Evolutionary conservation across 2,329 filamentous ascomycete species (phyloP).

Genomic region (Talaromyces islandicus): DNA sequence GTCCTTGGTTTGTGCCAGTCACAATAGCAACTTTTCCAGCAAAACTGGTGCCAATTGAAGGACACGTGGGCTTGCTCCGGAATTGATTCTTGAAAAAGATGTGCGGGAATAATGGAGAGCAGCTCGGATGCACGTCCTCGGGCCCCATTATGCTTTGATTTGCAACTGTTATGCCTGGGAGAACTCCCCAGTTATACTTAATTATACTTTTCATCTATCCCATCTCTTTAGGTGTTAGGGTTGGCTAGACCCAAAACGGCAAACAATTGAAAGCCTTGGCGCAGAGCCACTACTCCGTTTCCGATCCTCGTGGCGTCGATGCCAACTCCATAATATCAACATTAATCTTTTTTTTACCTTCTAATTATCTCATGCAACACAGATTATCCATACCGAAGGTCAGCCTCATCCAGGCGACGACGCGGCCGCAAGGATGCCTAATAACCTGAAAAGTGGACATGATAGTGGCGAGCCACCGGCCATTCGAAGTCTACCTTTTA

Average conservation of each 20-base stretch:
- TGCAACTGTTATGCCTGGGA: background rate
- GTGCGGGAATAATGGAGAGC: background rate
- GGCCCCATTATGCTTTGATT: background rate
- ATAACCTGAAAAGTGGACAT: background rate
- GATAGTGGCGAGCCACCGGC: background rate
- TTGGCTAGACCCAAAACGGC: background rate
- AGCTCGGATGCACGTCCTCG: background rate
- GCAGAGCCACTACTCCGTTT: background rate
- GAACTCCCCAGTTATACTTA: background rate
- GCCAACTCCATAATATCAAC: background rate
- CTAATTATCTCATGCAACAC: background rate
- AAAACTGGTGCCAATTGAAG: background rate
- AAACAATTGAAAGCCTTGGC: background rate
- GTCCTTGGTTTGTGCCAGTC: conserved; percentile 47
- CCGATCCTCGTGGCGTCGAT: background rate
- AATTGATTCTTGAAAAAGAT: background rate
- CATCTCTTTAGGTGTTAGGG: background rate
- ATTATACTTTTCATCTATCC: too few relatives aligned
- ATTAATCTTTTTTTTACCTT: background rate
- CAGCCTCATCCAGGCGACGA: background rate
- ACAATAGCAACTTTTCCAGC: conserved; percentile 41
- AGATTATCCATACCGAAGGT: background rate
- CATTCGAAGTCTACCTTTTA: background rate
- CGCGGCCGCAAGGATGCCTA: background rate
- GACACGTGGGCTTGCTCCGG: background rate